Conservation (phyloP, 2,329 filamentous ascomycete genomes). For the Dothiorella sarmentorum region DNA sequence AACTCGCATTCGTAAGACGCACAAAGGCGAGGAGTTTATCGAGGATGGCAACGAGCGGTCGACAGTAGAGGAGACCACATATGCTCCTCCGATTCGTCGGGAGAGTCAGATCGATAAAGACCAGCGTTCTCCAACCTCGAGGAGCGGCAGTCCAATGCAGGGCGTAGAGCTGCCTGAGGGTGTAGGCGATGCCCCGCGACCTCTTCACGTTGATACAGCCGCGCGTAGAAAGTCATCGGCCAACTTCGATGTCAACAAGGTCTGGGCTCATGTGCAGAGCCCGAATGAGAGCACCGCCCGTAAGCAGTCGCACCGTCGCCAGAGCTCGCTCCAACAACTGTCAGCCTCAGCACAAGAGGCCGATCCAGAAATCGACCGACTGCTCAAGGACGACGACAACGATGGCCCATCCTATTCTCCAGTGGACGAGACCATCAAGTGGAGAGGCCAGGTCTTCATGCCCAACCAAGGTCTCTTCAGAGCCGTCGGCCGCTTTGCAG, state of each 20-base stretch:
- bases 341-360: constrained; percentile 44
- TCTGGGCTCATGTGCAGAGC: constrained; percentile 79
- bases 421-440: constrained; percentile 63
- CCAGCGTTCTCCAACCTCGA: constrained; percentile 21
- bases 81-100: constrained; percentile 39
- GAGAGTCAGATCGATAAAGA: constrained; percentile 28
- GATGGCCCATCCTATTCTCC: constrained; percentile 82
- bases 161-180: constrained; percentile 36
- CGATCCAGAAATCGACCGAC: constrained; percentile 84
- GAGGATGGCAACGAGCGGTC: constrained; percentile 39
- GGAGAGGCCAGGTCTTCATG: constrained; percentile 55
- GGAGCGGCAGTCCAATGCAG: constrained; percentile 21
- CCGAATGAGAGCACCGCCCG: constrained; percentile 50
- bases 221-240: constrained; percentile 52
- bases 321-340: constrained; percentile 37
- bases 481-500: constrained; percentile 77
- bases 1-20: constrained; percentile 48
- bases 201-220: constrained; percentile 36
- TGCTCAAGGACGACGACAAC: constrained; percentile 78
- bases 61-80: constrained; percentile 44
- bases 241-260: constrained; percentile 79
- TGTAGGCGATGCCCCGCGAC: constrained; percentile 24
- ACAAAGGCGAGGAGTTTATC: constrained; percentile 8
- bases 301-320: constrained; percentile 44
- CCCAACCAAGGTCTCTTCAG: constrained; percentile 65